These are phyloP conservation scores for Melanopsichium pennsylvanicum DNA, from an alignment of 1,284 basidiomycete genomes.

Conservation along the genomic window DNA sequence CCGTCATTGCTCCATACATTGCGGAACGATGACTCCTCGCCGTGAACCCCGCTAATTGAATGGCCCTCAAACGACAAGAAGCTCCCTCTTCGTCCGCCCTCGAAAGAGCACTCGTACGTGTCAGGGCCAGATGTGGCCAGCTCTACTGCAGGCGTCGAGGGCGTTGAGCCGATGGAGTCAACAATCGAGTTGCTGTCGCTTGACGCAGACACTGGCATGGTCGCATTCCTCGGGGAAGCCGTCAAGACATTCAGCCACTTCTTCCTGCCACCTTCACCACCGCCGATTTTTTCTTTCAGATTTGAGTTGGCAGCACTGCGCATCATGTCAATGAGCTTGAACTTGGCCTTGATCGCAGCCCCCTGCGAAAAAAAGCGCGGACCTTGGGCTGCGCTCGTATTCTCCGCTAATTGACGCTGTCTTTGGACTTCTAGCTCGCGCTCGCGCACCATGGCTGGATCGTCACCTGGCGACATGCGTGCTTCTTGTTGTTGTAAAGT, in stretches of 20 bases:
- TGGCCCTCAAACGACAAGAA: conserved; percentile 11
- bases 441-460: conserved; percentile 20
- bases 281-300: conserved; percentile 34
- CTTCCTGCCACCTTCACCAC: conserved; percentile 19
- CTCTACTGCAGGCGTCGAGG: conserved; percentile 10
- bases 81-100: conserved; percentile 14
- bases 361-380: conserved; percentile 50
- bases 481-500: conserved; percentile 10
- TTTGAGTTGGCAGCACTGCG: conserved; percentile 35
- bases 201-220: conserved; percentile 9
- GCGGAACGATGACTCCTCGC: conserved; percentile 5
- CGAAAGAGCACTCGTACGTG: conserved; percentile 3
- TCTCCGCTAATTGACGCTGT: conserved; percentile 33
- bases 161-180: conserved; percentile 17
- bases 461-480: conserved; percentile 1
- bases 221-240: conserved; percentile 14
- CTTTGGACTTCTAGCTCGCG: conserved; percentile 25
- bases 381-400: conserved; percentile 51
- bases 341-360: conserved; percentile 55
- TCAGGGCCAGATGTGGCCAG: neutral
- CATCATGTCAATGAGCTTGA: conserved; percentile 49
- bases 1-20: conserved; percentile 5
- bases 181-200: conserved; percentile 23
- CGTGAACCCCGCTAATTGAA: conserved; percentile 10
- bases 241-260: conserved; percentile 33